phyloP scores from a whole-genome alignment of 176 grass and related monocot species.

The Rhynchospora tenuis region DNA sequence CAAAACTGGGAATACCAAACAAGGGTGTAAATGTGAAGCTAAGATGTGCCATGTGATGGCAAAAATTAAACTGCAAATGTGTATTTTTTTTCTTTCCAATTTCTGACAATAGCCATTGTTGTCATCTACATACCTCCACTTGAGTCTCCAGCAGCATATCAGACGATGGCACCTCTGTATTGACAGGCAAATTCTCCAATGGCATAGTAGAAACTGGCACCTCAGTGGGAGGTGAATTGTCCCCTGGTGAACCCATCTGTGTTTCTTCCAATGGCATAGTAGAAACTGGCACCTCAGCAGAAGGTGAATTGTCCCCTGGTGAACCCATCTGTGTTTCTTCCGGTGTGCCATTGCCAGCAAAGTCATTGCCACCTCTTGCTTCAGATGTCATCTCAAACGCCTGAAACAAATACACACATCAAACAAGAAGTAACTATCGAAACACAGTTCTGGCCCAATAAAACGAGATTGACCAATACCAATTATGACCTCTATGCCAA shows the following conservation, averaged over 20 bases:
- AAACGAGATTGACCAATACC: background rate
- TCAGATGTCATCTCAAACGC: background rate
- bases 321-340: constrained; percentile 7
- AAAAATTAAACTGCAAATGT: background rate
- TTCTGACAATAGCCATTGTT: background rate
- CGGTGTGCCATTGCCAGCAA: background rate
- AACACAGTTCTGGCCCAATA: background rate
- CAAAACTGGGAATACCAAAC: background rate
- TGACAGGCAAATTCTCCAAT: background rate
- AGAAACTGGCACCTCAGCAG: background rate
- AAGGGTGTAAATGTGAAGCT: background rate
- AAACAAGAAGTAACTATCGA: background rate
- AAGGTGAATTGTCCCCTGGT: background rate
- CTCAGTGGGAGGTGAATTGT: background rate
- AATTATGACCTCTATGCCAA: background rate
- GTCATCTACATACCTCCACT: background rate
- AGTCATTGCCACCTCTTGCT: background rate
- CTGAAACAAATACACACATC: background rate
- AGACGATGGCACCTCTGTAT: background rate
- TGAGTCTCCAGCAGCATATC: background rate
- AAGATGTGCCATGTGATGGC: background rate
- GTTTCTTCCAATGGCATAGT: background rate
- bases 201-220: background rate
- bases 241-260: constrained; percentile 10
- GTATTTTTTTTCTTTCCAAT: background rate